phyloP scores from a whole-genome alignment of 176 grass and related monocot genomes.

The Tillandsia fasciculata region DNA sequence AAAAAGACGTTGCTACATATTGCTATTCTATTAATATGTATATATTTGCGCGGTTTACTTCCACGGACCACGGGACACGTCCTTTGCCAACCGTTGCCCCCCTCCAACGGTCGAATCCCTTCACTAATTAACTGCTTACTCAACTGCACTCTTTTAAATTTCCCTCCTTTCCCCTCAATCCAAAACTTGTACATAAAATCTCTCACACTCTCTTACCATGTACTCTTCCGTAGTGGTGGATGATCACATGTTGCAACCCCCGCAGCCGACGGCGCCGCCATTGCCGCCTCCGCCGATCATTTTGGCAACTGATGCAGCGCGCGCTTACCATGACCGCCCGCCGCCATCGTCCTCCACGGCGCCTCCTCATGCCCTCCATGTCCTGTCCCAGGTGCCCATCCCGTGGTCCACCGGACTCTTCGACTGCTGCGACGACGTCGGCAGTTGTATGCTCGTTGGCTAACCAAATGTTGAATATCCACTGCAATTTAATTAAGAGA shows the following conservation, averaged over 20 bases:
- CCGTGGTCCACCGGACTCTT: constrained; percentile 40
- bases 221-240: background rate
- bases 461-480: background rate
- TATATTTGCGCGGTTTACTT: too few species aligned
- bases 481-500: background rate
- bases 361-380: background rate
- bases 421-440: constrained; percentile 33
- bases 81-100: too few species aligned
- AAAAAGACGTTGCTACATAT: too few species aligned
- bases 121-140: too few species aligned
- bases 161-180: too few species aligned
- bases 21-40: too few species aligned
- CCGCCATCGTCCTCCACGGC: background rate
- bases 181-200: too few species aligned
- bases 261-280: background rate
- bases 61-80: too few species aligned
- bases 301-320: background rate
- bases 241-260: background rate
- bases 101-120: too few species aligned
- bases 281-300: background rate
- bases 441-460: constrained; percentile 25
- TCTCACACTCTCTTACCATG: background rate
- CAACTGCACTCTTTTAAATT: too few species aligned
- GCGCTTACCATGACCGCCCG: background rate
- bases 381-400: background rate